phyloP scores from a whole-genome alignment of 192 early-diverging fungal genomes.

The Linnemannia elongata region DNA sequence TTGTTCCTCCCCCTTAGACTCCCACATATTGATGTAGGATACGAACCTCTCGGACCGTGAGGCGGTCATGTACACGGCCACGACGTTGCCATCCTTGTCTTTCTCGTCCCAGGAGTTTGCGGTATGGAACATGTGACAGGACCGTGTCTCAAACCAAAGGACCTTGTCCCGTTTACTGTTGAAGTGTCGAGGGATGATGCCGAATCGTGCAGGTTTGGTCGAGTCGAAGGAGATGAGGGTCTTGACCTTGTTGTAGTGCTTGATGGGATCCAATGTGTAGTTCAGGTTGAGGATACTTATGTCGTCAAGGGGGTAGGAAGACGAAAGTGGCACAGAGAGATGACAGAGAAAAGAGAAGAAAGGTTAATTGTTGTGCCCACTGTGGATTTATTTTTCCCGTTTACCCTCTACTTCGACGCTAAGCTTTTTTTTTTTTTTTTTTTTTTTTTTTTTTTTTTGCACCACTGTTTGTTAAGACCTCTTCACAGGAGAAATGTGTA shows the following conservation, averaged over 20 bases:
- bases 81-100: slow-evolving; percentile 37
- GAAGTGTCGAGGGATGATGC: slow-evolving; percentile 51
- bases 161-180: slow-evolving; percentile 27
- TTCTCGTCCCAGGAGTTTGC: slow-evolving; percentile 52
- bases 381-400: neutral
- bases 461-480: neutral
- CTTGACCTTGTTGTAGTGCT: slow-evolving; percentile 18
- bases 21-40: slow-evolving; percentile 35
- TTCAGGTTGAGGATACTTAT: slow-evolving; percentile 32
- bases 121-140: slow-evolving; percentile 54
- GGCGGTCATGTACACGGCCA: slow-evolving; percentile 41
- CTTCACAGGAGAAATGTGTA: neutral
- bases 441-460: neutral
- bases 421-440: neutral
- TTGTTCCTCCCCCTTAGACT: neutral
- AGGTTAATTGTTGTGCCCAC: neutral
- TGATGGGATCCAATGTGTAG: slow-evolving; percentile 3
- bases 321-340: neutral
- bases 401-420: neutral
- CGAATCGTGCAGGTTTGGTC: slow-evolving; percentile 23
- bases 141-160: slow-evolving; percentile 42
- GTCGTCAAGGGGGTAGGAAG: neutral
- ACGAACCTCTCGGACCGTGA: slow-evolving; percentile 35
- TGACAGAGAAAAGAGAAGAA: neutral
- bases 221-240: slow-evolving; percentile 33